Conservation (phyloP, 2,329 filamentous ascomycete genomes). For the Fusarium coffeatum region DNA sequence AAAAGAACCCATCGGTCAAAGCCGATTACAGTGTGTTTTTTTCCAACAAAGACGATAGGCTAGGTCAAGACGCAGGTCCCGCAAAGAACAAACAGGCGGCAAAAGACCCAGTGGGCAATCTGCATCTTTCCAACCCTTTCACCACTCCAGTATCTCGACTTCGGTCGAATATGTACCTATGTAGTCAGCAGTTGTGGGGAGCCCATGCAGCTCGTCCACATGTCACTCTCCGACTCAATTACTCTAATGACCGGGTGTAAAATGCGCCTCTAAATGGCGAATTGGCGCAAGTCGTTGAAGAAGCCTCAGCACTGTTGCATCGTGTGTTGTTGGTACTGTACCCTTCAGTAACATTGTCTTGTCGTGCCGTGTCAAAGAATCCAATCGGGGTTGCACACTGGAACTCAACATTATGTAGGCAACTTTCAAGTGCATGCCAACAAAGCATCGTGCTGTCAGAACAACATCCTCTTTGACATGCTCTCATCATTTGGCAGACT, state of each 20-base stretch:
- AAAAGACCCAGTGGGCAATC: not conserved
- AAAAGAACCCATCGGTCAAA: conserved; percentile 6
- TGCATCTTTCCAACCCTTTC: conserved; percentile 12
- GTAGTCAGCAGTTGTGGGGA: conserved; percentile 10
- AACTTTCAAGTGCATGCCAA: conserved; percentile 24
- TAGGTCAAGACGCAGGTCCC: conserved; percentile 15
- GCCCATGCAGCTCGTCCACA: conserved; percentile 15
- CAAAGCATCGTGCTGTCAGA: conserved; percentile 31
- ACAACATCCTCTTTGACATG: conserved; percentile 35
- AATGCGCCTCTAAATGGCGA: conserved; percentile 8
- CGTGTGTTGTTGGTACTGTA: conserved; percentile 25
- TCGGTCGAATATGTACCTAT: conserved; percentile 5
- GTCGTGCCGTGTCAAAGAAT: conserved; percentile 1
- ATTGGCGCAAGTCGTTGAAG: conserved; percentile 14
- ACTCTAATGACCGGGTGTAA: not conserved
- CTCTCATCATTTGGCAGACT: conserved; percentile 34
- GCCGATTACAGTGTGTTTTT: conserved; percentile 5
- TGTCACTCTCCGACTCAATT: conserved; percentile 5
- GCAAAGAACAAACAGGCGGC: conserved; percentile 11
- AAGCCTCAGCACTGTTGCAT: conserved; percentile 26
- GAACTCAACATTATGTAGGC: conserved; percentile 1
- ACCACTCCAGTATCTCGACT: conserved; percentile 10
- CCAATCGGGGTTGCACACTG: conserved; percentile 11
- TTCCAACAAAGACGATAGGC: conserved; percentile 11
- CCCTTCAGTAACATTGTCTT: conserved; percentile 4